Evolutionary conservation across 2,329 filamentous ascomycete species (phyloP), one percentile per base, ranked within the genome.

Genomic region (Diaporthe sp.): DNA sequence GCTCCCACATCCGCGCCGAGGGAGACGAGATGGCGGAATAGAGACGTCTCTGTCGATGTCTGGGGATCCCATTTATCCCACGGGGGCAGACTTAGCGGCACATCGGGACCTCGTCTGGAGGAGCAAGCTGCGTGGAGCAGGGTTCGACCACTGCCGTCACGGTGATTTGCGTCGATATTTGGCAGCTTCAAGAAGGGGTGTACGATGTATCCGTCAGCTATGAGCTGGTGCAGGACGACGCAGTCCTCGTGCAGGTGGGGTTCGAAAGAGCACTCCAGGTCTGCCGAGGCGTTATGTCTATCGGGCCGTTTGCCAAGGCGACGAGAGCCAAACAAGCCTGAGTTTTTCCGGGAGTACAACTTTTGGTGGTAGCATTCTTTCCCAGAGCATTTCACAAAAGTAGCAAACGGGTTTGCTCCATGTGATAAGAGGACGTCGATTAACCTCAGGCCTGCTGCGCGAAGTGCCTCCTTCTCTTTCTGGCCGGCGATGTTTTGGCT

Each of bases 141-240:
- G 51, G 51, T 55, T 55, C 51, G 51, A 55, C 25, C 51, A 55
- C 25, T 25, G 51, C 51, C 51, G 25, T 55, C 51, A 31, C 25
- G 51, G 13, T 28, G 51, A 55, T 25, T 55, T 55, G 51, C 51
- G 51, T 55, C 51, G 25, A 55, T 55, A 55, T 55, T 55, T 55
- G 51, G 51, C n/a, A 55, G 25, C 51, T 55, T 55, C 5, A 55
- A 55, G 12, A 55, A 55, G n/a, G 51, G 51, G 25, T 31, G 13
- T 25, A 55, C 51, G 25, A 55, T 55, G 51, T 55, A 4, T 55
- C 51, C 51, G 51, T 55, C 51, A 31, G 25, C 51, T 28, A 55
- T 55, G 51, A 55, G 51, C 51, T 55, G 51, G 51, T 55, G 51
- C 25, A 55, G 51, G 51, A 55, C 51, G 28, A 55, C n/a, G 25